These are phyloP conservation scores for Capsella bursapastoris DNA, from an alignment of 345 rosid genomes.

Conservation along the genomic window DNA sequence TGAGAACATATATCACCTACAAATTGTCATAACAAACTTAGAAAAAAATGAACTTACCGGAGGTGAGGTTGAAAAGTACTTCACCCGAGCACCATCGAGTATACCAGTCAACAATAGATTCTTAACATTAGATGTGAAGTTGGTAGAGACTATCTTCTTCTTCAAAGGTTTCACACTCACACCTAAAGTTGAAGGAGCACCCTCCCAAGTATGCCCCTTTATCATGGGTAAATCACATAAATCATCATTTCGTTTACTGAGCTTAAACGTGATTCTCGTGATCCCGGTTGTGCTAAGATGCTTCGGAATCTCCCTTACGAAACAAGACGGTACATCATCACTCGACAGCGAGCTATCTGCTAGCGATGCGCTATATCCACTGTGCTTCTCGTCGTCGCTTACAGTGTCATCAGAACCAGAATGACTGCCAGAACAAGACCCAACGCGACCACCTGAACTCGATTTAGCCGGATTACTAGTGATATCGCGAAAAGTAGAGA, in stretches of 20 bases:
- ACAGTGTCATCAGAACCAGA: conserved; percentile 52
- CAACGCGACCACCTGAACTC: conserved; percentile 39
- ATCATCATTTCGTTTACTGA: conserved; percentile 67
- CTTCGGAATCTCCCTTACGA: conserved; percentile 83
- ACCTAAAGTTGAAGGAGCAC: conserved; percentile 9
- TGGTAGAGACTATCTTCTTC: conserved; percentile 67
- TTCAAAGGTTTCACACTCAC: conserved; percentile 48
- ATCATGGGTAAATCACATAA: conserved; percentile 13
- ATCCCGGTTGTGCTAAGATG: conserved; percentile 79
- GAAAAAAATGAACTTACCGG: conserved; percentile 49
- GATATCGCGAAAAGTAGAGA: conserved; percentile 53
- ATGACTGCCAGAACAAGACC: conserved; percentile 39
- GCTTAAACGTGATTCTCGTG: conserved; percentile 82
- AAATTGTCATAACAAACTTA: neutral
- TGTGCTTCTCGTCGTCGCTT: conserved; percentile 50
- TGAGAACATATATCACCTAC: neutral
- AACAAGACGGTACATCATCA: conserved; percentile 54
- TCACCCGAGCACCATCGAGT: conserved; percentile 83
- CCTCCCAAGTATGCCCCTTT: conserved; percentile 11
- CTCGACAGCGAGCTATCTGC: conserved; percentile 26
- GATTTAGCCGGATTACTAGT: conserved; percentile 52
- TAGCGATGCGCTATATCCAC: conserved; percentile 41
- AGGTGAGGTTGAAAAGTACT: conserved; percentile 65
- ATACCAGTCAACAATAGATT: conserved; percentile 58
- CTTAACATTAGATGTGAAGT: conserved; percentile 84